Evolutionary conservation across 2,329 filamentous ascomycete species (phyloP).

Genomic region (Colletotrichum gloeosporioides): DNA sequence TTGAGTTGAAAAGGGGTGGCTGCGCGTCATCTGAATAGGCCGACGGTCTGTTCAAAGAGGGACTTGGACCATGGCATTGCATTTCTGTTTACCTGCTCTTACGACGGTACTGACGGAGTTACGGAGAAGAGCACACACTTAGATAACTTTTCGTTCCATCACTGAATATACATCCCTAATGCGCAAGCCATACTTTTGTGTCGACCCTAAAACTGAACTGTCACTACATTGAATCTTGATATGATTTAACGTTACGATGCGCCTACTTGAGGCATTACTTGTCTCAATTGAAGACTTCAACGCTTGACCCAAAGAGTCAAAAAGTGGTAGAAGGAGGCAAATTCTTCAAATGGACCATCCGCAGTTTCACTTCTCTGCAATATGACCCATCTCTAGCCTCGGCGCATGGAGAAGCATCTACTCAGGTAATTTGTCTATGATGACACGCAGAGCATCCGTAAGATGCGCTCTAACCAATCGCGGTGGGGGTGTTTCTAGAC

Average conservation of each 20-base stretch:
- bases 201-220: not conserved
- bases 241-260: too few species aligned
- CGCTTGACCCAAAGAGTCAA: too few species aligned
- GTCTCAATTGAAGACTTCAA: too few species aligned
- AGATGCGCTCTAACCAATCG: not conserved
- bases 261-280: too few species aligned
- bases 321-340: too few species aligned
- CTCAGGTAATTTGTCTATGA: not conserved
- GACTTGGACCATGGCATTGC: not conserved
- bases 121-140: not conserved
- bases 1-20: not conserved
- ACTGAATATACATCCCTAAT: conserved; percentile 5
- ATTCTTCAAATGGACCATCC: too few species aligned
- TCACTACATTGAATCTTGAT: too few species aligned
- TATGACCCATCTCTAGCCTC: too few species aligned
- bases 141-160: not conserved
- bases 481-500: not conserved
- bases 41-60: not conserved
- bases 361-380: too few species aligned
- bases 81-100: not conserved
- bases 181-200: not conserved
- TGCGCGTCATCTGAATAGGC: not conserved
- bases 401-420: too few species aligned
- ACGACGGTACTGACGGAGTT: conserved; percentile 3
- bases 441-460: not conserved